A percentile compares a stretch with the other conserved stretches of the same genome.
These are phyloP conservation scores for Bisporella sp. DNA, from an alignment of 2,329 filamentous ascomycete species.

Conservation along the genomic window DNA sequence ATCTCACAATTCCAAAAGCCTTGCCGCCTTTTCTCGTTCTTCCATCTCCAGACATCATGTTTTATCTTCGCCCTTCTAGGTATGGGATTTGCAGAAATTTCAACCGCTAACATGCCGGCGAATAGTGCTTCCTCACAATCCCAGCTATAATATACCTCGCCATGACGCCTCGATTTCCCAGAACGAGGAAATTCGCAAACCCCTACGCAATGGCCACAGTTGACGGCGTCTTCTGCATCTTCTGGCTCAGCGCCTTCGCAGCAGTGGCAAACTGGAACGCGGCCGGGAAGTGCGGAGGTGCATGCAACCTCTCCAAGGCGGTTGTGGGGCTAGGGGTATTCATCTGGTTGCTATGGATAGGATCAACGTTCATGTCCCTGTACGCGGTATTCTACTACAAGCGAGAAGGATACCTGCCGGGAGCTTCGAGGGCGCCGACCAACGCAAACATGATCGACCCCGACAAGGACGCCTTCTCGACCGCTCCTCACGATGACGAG, in stretches of 20 bases:
- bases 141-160: constrained; percentile 59
- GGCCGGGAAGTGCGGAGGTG: constrained; percentile 44
- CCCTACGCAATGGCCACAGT: constrained; percentile 54
- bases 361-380: constrained; percentile 47
- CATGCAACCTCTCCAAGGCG: constrained; percentile 54
- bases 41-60: too few species aligned
- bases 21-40: not conserved
- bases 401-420: constrained; percentile 54
- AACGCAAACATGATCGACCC: constrained; percentile 50
- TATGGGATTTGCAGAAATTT: not conserved
- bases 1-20: not conserved
- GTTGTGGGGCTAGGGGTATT: constrained; percentile 58
- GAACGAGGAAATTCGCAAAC: constrained; percentile 54
- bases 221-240: constrained; percentile 49
- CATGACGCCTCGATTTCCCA: constrained; percentile 56
- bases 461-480: constrained; percentile 63
- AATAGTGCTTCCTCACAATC: constrained; percentile 56
- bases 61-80: too few species aligned
- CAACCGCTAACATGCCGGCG: constrained; percentile 1
- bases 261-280: constrained; percentile 59
- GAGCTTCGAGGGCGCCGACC: constrained; percentile 27
- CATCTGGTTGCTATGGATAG: constrained; percentile 48
- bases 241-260: constrained; percentile 63
- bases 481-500: constrained; percentile 60
- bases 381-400: constrained; percentile 57